phyloP scores from a whole-genome alignment of 1,139 yeast species.

The Pichia sp. region DNA sequence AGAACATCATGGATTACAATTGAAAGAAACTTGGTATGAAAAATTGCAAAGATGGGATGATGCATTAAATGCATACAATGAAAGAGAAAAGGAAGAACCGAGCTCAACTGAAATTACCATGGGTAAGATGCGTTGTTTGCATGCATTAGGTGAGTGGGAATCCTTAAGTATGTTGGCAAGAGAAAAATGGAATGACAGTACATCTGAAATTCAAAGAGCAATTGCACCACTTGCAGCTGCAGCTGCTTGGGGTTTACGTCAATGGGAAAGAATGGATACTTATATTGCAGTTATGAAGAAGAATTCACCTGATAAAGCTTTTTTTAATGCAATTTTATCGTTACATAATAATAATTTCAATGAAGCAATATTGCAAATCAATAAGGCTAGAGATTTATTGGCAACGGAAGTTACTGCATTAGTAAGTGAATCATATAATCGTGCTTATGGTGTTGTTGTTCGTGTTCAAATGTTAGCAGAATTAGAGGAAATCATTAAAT shows the following conservation, averaged over 20 bases:
- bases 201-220: constrained; percentile 68
- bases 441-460: constrained; percentile 96
- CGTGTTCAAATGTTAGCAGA: constrained; percentile 97
- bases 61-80: constrained; percentile 84
- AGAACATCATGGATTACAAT: constrained; percentile 81
- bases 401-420: constrained; percentile 93
- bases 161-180: constrained; percentile 79
- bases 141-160: constrained; percentile 98
- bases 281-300: constrained; percentile 85
- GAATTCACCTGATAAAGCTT: constrained; percentile 91
- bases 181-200: constrained; percentile 73
- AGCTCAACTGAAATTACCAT: constrained; percentile 71
- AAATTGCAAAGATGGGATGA: constrained; percentile 97
- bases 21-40: constrained; percentile 97
- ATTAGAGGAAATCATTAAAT: constrained; percentile 86
- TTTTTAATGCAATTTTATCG: constrained; percentile 83
- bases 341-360: constrained; percentile 82
- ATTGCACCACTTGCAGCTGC: constrained; percentile 98
- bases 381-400: constrained; percentile 77
- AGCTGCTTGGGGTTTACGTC: constrained; percentile 98
- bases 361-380: constrained; percentile 73
- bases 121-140: constrained; percentile 98
- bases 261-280: constrained; percentile 94
- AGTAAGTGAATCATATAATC: constrained; percentile 90
- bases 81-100: constrained; percentile 54